Base-by-base conservation (phyloP, 306 rosid genomes). In the Luffa acutangula region DNA sequence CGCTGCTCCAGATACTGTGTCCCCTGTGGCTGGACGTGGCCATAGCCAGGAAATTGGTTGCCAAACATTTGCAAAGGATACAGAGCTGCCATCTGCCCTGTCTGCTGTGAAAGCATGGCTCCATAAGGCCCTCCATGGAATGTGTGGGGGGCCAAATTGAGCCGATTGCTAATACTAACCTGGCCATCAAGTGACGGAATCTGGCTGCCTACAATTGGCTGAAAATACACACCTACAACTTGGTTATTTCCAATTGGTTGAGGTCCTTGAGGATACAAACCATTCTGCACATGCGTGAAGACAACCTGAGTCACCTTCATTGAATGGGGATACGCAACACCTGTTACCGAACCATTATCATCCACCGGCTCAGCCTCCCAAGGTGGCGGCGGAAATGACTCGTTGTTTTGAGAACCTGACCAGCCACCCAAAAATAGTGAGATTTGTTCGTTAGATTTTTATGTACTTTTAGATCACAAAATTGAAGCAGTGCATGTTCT, bases 331-430 rank as follows among this genome's bases (percentile, higher is more conserved):
- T 84, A 89, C 80, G 82, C 97, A 79, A 87, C 77, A 78, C 85
- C 84, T 33, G 87, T 84, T 18, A 86, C 88, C 15, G 82, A 82
- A 80, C 79, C 81, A 76, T 88, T 85, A 52, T 82, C 88, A 41
- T 85, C 90, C 12, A 83, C 57, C 41, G 93, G 76, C 85, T 89
- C 93, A 83, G 90, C 88, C 86, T 95, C 98, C 98, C 98, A 92
- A 0, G 98, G 98, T 34, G 98, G 98, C 2, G 91, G 93, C 0
- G 98, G 99, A 13, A 90, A 85, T 17, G 97, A 88, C 67, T 89
- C 96, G 60, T 83, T 72, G 78, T 79, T 84, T 84, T 79, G 89
- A 69, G 87, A 42, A 83, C 97, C 98, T 92, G 85, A 78, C 72
- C 80, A 80, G 82, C 58, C 85, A 80, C 6, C 69, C 43, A 41